Evolutionary conservation across 352 stramenopile species (phyloP).

Genomic region (Phytopythium aichiense): DNA sequence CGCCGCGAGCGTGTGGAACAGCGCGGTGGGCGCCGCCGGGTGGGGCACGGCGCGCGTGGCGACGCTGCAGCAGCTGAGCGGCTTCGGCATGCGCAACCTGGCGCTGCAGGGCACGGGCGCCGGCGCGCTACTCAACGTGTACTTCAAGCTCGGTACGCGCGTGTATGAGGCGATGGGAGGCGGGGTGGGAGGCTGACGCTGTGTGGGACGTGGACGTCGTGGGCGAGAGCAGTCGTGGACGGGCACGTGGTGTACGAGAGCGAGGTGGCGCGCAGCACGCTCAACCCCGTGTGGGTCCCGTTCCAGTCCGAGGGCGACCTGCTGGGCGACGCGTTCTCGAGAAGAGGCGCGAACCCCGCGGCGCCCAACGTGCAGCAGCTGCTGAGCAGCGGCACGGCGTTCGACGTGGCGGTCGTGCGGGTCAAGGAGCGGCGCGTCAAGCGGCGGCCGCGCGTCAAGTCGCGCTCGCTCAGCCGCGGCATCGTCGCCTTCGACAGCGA

Average conservation of each 20-base stretch:
- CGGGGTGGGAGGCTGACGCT: background rate
- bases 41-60: slow-evolving; percentile 14
- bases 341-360: slow-evolving; percentile 9
- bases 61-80: slow-evolving; percentile 69
- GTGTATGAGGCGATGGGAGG: background rate
- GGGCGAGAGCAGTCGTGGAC: slow-evolving; percentile 43
- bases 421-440: slow-evolving; percentile 42
- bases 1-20: slow-evolving; percentile 20
- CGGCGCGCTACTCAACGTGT: slow-evolving; percentile 60
- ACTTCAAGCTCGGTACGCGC: slow-evolving; percentile 67
- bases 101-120: slow-evolving; percentile 38
- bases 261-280: slow-evolving; percentile 58
- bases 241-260: slow-evolving; percentile 67
- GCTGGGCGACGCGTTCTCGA: background rate
- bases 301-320: slow-evolving; percentile 50
- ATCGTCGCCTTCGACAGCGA: slow-evolving; percentile 39
- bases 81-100: slow-evolving; percentile 78
- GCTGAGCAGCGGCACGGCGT: slow-evolving; percentile 44
- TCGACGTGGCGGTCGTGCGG: slow-evolving; percentile 66
- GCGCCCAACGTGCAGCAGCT: slow-evolving; percentile 29
- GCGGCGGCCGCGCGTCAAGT: slow-evolving; percentile 47
- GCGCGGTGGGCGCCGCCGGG: slow-evolving; percentile 4
- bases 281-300: slow-evolving; percentile 82
- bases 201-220: background rate
- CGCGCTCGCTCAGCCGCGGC: slow-evolving; percentile 31